Conservation (phyloP, 1,284 basidiomycete species). For the Caloboletus firmus region DNA sequence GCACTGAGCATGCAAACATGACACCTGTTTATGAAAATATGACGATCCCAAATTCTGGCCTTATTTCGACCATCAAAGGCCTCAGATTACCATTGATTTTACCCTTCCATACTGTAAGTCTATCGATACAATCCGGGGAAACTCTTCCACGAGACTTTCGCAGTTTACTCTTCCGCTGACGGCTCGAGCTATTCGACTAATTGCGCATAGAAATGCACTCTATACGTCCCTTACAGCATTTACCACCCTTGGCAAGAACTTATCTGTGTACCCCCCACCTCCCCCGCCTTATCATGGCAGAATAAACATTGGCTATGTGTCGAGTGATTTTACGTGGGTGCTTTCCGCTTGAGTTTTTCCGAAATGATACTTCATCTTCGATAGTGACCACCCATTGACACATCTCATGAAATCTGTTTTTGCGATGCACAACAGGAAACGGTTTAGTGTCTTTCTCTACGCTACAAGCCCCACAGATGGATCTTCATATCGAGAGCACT, state of each 20-base stretch:
- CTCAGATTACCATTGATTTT: slow-evolving; percentile 53
- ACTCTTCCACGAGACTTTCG: not conserved
- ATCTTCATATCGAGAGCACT: slow-evolving; percentile 51
- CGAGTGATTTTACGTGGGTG: slow-evolving; percentile 54
- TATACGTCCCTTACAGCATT: slow-evolving; percentile 52
- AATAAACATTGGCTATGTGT: slow-evolving; percentile 60
- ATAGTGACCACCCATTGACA: slow-evolving; percentile 59
- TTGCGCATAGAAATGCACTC: slow-evolving; percentile 59
- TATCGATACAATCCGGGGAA: not conserved
- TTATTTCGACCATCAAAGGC: slow-evolving; percentile 36
- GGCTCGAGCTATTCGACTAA: slow-evolving; percentile 51
- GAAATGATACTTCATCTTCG: not conserved
- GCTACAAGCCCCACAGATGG: slow-evolving; percentile 56
- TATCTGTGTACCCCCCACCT: slow-evolving; percentile 41
- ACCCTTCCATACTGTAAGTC: slow-evolving; percentile 55
- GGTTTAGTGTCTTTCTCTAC: slow-evolving; percentile 54
- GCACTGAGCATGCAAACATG: slow-evolving; percentile 15
- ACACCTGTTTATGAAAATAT: slow-evolving; percentile 15
- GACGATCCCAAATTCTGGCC: slow-evolving; percentile 32
- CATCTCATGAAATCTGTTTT: slow-evolving; percentile 67
- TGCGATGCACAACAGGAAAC: slow-evolving; percentile 46
- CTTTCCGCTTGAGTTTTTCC: not conserved
- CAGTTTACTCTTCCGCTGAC: slow-evolving; percentile 58
- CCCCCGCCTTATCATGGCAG: slow-evolving; percentile 45
- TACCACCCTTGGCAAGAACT: slow-evolving; percentile 36